Base-by-base conservation (phyloP, 345 rosid species). In the Bruguiera sexangula region DNA sequence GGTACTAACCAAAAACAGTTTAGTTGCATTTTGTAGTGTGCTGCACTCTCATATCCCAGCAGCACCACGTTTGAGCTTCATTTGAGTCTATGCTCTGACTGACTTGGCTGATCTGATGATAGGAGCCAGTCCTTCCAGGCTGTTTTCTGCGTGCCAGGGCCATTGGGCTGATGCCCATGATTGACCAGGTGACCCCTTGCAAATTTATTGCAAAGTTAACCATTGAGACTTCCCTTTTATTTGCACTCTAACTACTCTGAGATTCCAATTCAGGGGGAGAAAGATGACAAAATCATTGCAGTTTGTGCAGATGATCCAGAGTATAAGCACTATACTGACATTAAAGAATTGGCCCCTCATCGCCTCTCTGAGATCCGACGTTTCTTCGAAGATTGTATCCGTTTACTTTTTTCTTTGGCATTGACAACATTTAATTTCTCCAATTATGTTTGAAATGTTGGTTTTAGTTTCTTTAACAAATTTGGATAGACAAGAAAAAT, bases 41-140 rank as follows among this genome's bases (percentile, higher is more conserved):
- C 59, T 26, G 68, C 39, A 20, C 54, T 43, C 39, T 37, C 16
- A 21, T 8, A 26, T 27, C 61, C 43, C 26, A 1, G 56, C 16
- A 22, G 34, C 21, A 34, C 8, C 55, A 50, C 48, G 19, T 56
- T 30, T 65, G 31, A 71, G 31, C 48, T 66, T 60, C 60, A 43
- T n/a, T 66, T 60, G 43, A 63, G 26, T 51, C 9, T 65, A n/a
- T 53, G 39, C 70, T 37, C 64, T 20, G 29, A 53, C 24, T 62
- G 27, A 66, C 48, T 59, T 56, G 39, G n/a, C 79, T 56, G 19
- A 22, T 60, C 18, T 32, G 4, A 15, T 56, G 60, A 29, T 16
- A 91, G 98, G 98, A 94, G 85, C 98, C 98, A 30, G 97, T 94
- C 53, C 90, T 94, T 81, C 96, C 98, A 1, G 98, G 98, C 37